A percentile compares a stretch with the other conserved stretches of the same genome.
Conservation (phyloP, 2,329 filamentous ascomycete species). For the Sclerotinia nivalis region DNA sequence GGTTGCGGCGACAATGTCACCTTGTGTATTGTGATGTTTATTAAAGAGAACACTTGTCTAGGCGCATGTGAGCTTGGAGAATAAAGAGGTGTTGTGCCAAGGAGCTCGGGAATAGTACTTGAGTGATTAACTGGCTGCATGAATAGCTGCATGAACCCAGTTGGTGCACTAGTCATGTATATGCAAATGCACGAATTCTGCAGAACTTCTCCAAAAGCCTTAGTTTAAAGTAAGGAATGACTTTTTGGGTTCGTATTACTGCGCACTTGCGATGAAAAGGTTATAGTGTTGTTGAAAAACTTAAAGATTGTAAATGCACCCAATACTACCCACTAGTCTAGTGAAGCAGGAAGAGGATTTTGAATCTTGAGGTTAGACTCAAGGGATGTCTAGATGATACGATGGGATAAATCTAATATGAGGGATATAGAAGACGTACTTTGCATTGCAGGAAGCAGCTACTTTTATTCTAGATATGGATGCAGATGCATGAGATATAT, state of each 20-base stretch:
- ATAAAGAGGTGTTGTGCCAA: neutral
- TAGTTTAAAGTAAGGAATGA: no score
- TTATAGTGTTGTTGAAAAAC: neutral
- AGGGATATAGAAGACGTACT: neutral
- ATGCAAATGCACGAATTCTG: neutral
- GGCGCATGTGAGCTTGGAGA: neutral
- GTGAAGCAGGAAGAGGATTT: neutral
- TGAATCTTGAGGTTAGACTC: no score
- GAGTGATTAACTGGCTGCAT: neutral
- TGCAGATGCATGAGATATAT: neutral
- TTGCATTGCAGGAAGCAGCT: neutral
- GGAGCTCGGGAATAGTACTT: neutral
- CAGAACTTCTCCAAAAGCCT: neutral
- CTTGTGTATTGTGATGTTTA: no score
- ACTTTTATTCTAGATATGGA: neutral
- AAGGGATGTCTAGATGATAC: constrained; percentile 5
- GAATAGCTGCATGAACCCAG: neutral
- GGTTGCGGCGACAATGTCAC: no score
- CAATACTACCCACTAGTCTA: neutral
- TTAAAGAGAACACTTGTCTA: neutral
- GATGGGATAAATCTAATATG: neutral
- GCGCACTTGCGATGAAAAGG: neutral
- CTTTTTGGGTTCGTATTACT: neutral
- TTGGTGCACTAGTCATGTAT: neutral
- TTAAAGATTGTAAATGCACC: neutral